phyloP scores from a whole-genome alignment of 768 basidiomycete genomes.

The Suillus bovinus region DNA sequence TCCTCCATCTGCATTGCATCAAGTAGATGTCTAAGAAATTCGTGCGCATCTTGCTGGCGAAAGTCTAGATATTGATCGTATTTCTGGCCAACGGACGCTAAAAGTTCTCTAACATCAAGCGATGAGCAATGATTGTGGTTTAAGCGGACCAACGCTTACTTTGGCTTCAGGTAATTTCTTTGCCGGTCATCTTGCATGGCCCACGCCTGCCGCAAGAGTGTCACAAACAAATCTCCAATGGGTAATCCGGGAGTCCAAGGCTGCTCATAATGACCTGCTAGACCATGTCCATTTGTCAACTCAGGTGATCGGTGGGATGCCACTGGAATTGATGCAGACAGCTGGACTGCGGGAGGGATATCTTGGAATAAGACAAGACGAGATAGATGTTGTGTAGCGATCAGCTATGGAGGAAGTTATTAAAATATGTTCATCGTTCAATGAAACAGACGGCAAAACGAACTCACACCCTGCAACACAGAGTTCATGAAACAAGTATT shows the following conservation, averaged over 20 bases:
- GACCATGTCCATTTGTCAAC: slow-evolving; percentile 61
- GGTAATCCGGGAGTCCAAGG: slow-evolving; percentile 63
- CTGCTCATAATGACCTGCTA: slow-evolving; percentile 51
- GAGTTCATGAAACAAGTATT: slow-evolving; percentile 98
- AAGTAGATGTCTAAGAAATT: slow-evolving; percentile 84
- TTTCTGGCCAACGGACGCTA: slow-evolving; percentile 73
- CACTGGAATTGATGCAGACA: slow-evolving; percentile 39
- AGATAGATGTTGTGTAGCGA: slow-evolving; percentile 63
- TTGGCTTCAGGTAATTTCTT: slow-evolving; percentile 62
- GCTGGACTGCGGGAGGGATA: slow-evolving; percentile 43
- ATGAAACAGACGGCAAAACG: slow-evolving; percentile 15
- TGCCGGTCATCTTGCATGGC: slow-evolving; percentile 51
- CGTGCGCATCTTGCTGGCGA: slow-evolving; percentile 95
- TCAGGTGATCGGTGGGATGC: slow-evolving; percentile 59
- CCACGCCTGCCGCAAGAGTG: slow-evolving; percentile 64
- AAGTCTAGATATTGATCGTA: slow-evolving; percentile 96
- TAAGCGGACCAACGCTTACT: slow-evolving; percentile 45
- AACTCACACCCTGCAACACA: slow-evolving; percentile 81
- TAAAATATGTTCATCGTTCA: slow-evolving; percentile 2
- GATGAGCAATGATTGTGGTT: slow-evolving; percentile 1
- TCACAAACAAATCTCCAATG: slow-evolving; percentile 67
- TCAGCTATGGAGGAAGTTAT: slow-evolving; percentile 44
- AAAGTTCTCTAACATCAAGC: slow-evolving; percentile 47
- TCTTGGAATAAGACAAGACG: slow-evolving; percentile 58
- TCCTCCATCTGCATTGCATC: slow-evolving; percentile 97